phyloP scores from a whole-genome alignment of 768 basidiomycete species.

The Tylopilus rubrobrunneus region DNA sequence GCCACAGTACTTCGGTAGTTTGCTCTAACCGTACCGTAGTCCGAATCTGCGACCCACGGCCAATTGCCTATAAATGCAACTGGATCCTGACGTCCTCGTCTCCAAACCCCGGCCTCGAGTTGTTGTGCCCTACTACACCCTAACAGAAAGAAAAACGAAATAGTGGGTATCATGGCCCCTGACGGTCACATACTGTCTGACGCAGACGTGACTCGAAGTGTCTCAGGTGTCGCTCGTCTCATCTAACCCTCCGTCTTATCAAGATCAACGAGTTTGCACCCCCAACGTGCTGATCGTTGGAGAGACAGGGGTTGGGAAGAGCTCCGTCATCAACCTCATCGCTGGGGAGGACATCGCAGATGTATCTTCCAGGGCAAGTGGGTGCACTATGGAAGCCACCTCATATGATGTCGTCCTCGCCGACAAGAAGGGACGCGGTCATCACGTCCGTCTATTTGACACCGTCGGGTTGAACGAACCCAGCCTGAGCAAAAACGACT shows the following conservation, averaged over 20 bases:
- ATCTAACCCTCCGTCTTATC: conserved; percentile 8
- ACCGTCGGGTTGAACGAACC: conserved; percentile 15
- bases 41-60: no score
- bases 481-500: conserved; percentile 10
- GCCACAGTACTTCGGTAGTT: background rate
- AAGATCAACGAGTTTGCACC: conserved; percentile 3
- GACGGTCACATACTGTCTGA: background rate
- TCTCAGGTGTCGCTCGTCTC: background rate
- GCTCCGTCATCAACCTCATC: no score
- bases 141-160: background rate
- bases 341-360: conserved; percentile 15
- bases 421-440: no score
- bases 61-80: conserved; percentile 9
- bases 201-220: conserved; percentile 1
- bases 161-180: conserved; percentile 7
- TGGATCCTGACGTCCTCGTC: background rate
- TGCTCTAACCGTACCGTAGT: no score
- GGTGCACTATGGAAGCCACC: no score
- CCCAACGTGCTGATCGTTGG: conserved; percentile 36
- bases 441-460: no score
- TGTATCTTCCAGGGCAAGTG: conserved; percentile 23
- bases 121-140: background rate
- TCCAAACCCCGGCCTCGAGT: background rate
- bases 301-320: no score
- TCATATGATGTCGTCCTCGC: no score